Percentiles rank a stretch among this genome's conserved stretches.
These are phyloP conservation scores for Paraurostyla sp. DNA, from an alignment of 73 alveolate species.

Conservation along the genomic window DNA sequence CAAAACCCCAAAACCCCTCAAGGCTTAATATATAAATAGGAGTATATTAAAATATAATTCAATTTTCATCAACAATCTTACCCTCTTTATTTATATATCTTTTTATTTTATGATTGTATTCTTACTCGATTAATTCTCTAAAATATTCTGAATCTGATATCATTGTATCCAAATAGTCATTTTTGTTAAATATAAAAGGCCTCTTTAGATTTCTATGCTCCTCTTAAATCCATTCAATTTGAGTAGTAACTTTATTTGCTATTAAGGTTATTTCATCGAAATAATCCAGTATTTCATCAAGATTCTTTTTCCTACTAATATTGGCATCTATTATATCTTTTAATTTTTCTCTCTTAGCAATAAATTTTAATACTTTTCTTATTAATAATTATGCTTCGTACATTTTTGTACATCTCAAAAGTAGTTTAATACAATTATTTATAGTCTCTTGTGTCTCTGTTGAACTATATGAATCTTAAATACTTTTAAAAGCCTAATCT, in stretches of 20 bases:
- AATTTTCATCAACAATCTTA: not conserved
- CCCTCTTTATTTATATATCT: conserved; percentile 13
- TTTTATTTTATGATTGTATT: not conserved
- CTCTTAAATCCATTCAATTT: not conserved
- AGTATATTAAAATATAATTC: not conserved
- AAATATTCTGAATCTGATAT: not conserved
- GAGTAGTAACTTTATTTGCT: not conserved
- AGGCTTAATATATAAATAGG: too few species aligned
- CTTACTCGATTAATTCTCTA: not conserved
- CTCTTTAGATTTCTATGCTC: conserved; percentile 27
- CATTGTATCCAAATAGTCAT: not conserved
- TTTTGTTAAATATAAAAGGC: not conserved
- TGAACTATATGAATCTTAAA: not conserved
- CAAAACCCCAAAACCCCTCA: too few species aligned
- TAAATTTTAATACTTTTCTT: not conserved
- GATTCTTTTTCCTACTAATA: not conserved
- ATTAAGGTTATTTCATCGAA: not conserved
- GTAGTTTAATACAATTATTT: conserved; percentile 11
- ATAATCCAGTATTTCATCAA: not conserved
- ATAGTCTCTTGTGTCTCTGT: not conserved
- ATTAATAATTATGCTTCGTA: not conserved
- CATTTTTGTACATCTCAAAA: conserved; percentile 16
- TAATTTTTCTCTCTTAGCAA: not conserved
- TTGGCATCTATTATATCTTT: not conserved
- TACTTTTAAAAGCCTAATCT: not conserved